Conservation (phyloP, 176 grass and related monocot species). For the Triticum turgidum region DNA sequence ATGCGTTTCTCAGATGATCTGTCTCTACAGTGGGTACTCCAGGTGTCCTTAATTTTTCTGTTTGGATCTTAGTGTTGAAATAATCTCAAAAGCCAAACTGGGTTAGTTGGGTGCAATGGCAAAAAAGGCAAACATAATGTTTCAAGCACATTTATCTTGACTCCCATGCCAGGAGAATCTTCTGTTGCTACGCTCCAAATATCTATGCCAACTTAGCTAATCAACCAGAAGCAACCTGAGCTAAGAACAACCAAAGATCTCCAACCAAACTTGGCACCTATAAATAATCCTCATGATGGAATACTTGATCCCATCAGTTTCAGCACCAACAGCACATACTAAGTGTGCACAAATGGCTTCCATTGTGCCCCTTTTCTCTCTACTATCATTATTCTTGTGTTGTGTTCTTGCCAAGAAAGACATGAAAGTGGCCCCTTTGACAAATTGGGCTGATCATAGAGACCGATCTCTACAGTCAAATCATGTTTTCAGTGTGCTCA, state of each 20-base stretch:
- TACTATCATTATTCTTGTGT: not conserved
- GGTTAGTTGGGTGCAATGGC: not conserved
- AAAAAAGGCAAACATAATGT: not conserved
- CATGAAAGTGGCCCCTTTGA: not conserved
- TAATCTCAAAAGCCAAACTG: not conserved
- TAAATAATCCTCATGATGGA: constrained; percentile 6
- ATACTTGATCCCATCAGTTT: not conserved
- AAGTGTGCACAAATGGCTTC: not conserved
- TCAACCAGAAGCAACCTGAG: constrained; percentile 23
- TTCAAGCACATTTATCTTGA: constrained; percentile 18
- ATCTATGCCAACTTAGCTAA: constrained; percentile 19
- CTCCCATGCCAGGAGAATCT: constrained; percentile 23
- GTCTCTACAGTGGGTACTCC: not conserved
- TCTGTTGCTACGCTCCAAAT: constrained; percentile 5
- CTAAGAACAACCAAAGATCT: constrained; percentile 10
- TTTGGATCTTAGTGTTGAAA: not conserved
- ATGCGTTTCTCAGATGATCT: not conserved
- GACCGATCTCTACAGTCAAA: constrained; percentile 13
- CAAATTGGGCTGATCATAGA: not conserved
- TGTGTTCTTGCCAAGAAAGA: constrained; percentile 5
- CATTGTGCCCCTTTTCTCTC: not conserved
- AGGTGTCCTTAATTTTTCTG: not conserved
- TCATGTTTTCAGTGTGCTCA: constrained; percentile 35
- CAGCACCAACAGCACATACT: not conserved
- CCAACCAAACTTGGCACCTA: not conserved